Percentiles rank a stretch among this genome's conserved stretches.
Evolutionary conservation across 2,329 filamentous ascomycete genomes (phyloP).

Genomic region (Aspergillus latus): DNA sequence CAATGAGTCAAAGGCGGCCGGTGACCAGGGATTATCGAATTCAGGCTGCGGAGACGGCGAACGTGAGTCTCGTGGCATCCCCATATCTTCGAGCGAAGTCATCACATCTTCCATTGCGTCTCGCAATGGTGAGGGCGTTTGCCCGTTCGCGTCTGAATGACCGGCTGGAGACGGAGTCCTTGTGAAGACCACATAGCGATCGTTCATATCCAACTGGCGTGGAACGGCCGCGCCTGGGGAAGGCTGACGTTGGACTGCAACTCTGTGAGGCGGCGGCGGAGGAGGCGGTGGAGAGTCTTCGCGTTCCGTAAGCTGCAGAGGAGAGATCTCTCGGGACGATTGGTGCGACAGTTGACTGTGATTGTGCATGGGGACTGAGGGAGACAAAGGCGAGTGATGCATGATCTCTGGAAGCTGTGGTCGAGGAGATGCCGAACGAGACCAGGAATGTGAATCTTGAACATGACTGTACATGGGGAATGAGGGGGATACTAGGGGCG

Average conservation of each 20-base stretch:
- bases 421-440: conserved; percentile 5
- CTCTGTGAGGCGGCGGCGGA: conserved; percentile 74
- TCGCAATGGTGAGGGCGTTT: conserved; percentile 87
- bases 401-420: background rate
- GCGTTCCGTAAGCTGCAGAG: conserved; percentile 46
- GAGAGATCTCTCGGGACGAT: conserved; percentile 27
- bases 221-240: conserved; percentile 31
- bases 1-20: conserved; percentile 72
- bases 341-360: conserved; percentile 12
- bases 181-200: conserved; percentile 39
- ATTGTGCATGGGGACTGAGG: conserved; percentile 19
- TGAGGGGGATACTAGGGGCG: conserved; percentile 16
- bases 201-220: conserved; percentile 41
- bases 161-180: conserved; percentile 51
- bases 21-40: conserved; percentile 73
- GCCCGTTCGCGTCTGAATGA: conserved; percentile 62
- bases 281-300: conserved; percentile 79
- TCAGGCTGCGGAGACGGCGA: conserved; percentile 57
- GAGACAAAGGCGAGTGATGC: conserved; percentile 17
- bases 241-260: conserved; percentile 49
- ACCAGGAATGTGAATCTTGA: conserved; percentile 7
- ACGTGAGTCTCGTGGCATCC: conserved; percentile 55
- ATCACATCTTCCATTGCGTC: conserved; percentile 99
- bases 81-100: conserved; percentile 87
- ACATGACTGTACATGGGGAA: conserved; percentile 9